Evolutionary conservation across 106 monocot genomes (phyloP), one percentile per base, ranked within the genome.

Genomic region (Dioscorea zingiberensis): DNA sequence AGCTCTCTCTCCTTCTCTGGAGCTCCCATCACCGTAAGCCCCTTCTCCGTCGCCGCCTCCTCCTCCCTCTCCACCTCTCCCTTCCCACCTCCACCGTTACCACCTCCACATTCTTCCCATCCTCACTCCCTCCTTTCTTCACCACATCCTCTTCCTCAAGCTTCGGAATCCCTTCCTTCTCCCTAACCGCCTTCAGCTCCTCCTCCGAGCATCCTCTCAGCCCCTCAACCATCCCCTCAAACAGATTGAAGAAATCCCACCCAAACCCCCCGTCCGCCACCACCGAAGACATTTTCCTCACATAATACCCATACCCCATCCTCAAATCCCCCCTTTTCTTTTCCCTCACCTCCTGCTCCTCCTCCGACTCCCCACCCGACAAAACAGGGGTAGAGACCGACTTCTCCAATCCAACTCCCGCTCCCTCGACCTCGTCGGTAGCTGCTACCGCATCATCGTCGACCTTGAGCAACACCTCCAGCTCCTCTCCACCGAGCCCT

Each of bases 171-270:
- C 93, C 93, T 62, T 93, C 98, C 64, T 83, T 68, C 76, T 99
- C 93, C 59, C 93, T 78, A 49, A 93, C 80, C 30, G 46, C 75
- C 56, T 84, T 80, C 80, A 93, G 48, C 29, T 89, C 89, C 74
- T 93, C 98, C 27, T 84, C 84, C 3, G 83, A 78, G 49, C 76
- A 74, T 58, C 76, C 73, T 25, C 56, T 32, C 44, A 83, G 28
- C 21, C 74, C 77, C 63, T 60, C 47, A 53, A 58, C 60, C 51
- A 87, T 67, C 4, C 83, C 83, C 32, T 82, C 82, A 70, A 99
- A 99, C 17, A 93, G 98, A 70, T 99, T 86, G 45, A 99, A 99
- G 63, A 93, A 99, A 47, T 99, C 98, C 98, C 98, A 99, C 62
- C 89, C 98, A 46, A 73, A 84, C 2, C 58, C 74, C 65, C 65